Evolutionary conservation across 768 basidiomycete genomes (phyloP).

Genomic region (Termitomyces sp.): DNA sequence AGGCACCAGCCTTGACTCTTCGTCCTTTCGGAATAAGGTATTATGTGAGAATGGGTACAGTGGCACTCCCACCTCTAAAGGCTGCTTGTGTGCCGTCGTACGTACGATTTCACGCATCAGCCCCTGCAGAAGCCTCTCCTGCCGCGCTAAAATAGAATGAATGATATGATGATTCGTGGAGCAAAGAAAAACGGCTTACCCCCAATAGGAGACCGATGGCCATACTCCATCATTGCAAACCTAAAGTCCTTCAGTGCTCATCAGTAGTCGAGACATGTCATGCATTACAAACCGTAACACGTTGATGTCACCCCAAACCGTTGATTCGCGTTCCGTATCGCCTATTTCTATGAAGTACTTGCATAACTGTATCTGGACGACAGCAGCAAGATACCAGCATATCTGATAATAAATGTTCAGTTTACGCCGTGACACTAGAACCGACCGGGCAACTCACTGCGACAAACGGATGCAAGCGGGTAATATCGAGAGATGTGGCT

Average conservation of each 20-base stretch:
- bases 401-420: conserved; percentile 41
- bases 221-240: conserved; percentile 81
- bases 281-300: conserved; percentile 52
- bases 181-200: conserved; percentile 40
- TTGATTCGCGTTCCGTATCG: conserved; percentile 68
- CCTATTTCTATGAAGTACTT: conserved; percentile 80
- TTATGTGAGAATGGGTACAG: conserved; percentile 78
- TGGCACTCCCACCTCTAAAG: conserved; percentile 75
- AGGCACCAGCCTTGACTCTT: conserved; percentile 22
- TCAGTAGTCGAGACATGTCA: neutral
- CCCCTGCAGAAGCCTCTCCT: conserved; percentile 76
- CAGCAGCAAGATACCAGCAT: conserved; percentile 88
- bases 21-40: conserved; percentile 52
- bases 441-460: conserved; percentile 43
- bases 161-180: conserved; percentile 5
- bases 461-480: conserved; percentile 76
- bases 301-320: conserved; percentile 87
- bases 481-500: conserved; percentile 79
- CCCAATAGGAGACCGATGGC: conserved; percentile 74
- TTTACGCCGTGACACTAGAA: neutral
- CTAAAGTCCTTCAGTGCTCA: conserved; percentile 28
- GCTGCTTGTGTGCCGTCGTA: conserved; percentile 76
- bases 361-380: conserved; percentile 81
- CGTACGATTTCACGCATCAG: conserved; percentile 82
- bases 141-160: conserved; percentile 49